These are phyloP conservation scores for Euphrasia arctica DNA, from an alignment of 305 asterid genomes.

Conservation along the genomic window DNA sequence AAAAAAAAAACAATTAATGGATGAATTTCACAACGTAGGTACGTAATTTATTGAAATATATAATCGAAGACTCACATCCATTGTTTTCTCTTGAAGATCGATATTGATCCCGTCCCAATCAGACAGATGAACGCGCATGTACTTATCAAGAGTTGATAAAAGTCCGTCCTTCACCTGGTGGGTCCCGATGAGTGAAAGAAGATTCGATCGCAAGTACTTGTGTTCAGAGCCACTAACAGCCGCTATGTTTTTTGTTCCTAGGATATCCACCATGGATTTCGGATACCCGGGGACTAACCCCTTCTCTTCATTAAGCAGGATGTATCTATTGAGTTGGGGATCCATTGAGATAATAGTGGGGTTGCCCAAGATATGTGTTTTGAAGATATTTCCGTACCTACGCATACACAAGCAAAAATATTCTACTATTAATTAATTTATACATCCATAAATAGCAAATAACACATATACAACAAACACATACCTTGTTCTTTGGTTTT, in stretches of 20 bases:
- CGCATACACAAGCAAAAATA: neutral
- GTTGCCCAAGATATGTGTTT: constrained; percentile 60
- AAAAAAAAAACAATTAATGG: too few species aligned
- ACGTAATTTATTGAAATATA: neutral
- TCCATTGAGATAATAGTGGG: constrained; percentile 70
- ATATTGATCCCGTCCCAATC: constrained; percentile 43
- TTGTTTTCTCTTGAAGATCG: constrained; percentile 52
- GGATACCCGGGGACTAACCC: constrained; percentile 79
- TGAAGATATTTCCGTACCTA: constrained; percentile 65
- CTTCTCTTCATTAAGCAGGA: constrained; percentile 53
- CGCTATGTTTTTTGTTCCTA: constrained; percentile 53
- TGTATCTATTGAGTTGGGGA: constrained; percentile 58
- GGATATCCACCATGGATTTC: constrained; percentile 49
- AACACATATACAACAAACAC: neutral
- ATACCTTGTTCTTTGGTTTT: constrained; percentile 37
- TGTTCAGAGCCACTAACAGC: constrained; percentile 50
- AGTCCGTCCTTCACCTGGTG: constrained; percentile 39
- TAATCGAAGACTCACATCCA: constrained; percentile 38
- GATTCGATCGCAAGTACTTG: constrained; percentile 38
- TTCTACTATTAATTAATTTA: neutral
- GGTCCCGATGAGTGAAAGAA: constrained; percentile 53
- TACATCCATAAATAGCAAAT: neutral
- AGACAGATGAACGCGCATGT: constrained; percentile 35
- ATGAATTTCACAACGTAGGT: too few species aligned
- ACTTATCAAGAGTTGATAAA: constrained; percentile 35